Evolutionary conservation across 345 rosid species (phyloP).

Genomic region (Lagerstroemia speciosa): DNA sequence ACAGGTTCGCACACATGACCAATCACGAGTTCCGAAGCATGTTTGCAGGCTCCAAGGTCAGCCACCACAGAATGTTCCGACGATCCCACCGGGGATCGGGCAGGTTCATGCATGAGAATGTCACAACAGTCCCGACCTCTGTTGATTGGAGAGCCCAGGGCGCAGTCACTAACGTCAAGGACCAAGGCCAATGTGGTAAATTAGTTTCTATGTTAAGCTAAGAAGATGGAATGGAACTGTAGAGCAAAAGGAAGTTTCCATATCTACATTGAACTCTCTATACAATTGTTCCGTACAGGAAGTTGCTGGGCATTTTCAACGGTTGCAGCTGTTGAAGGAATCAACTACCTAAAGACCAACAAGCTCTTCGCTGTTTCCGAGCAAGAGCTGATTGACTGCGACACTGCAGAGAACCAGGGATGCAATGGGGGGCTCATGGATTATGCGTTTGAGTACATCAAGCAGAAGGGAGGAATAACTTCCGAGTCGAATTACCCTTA

Average conservation of each 20-base stretch:
- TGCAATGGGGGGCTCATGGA: conserved; percentile 47
- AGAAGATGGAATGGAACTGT: not conserved
- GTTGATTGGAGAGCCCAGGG: conserved; percentile 84
- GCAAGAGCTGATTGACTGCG: conserved; percentile 41
- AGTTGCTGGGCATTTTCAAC: conserved; percentile 54
- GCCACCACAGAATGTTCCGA: conserved; percentile 56
- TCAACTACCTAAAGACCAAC: conserved; percentile 28
- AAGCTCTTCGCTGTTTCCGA: conserved; percentile 34
- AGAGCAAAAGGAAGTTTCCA: too few relatives aligned
- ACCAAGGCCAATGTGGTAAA: conserved; percentile 83
- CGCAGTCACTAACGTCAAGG: conserved; percentile 61
- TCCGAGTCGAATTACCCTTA: conserved; percentile 34
- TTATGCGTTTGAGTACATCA: conserved; percentile 31
- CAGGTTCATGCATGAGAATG: conserved; percentile 54
- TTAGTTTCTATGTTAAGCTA: not conserved
- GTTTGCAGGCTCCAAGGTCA: conserved; percentile 66
- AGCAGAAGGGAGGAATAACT: conserved; percentile 29
- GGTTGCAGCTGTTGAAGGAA: conserved; percentile 35
- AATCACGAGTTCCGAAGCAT: conserved; percentile 51
- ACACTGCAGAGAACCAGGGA: conserved; percentile 33
- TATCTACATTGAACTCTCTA: too few relatives aligned
- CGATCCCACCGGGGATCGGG: conserved; percentile 27
- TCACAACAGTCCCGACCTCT: conserved; percentile 24
- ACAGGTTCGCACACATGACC: conserved; percentile 84
- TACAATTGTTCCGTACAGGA: conserved; percentile 18